A percentile compares a stretch with the other conserved stretches of the same genome.
These are phyloP conservation scores for Volvox reticuliferus DNA, from an alignment of 139 green algal genomes.

Conservation along the genomic window DNA sequence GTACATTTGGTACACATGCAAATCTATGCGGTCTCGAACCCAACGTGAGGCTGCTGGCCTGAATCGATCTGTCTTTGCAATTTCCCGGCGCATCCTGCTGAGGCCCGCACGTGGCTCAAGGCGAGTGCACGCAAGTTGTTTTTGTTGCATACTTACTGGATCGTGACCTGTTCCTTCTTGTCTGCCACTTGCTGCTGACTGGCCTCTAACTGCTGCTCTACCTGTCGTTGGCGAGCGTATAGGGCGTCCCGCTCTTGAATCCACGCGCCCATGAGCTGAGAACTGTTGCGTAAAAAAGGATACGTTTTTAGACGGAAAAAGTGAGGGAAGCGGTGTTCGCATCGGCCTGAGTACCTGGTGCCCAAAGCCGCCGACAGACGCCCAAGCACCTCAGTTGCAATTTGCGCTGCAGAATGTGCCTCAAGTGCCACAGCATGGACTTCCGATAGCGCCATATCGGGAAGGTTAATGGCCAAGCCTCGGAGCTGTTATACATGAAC, in stretches of 20 bases:
- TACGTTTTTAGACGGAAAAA: neutral
- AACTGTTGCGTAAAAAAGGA: neutral
- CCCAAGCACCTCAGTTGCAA: slow-evolving; percentile 15
- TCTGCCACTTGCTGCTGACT: neutral
- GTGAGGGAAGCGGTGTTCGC: neutral
- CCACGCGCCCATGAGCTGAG: slow-evolving; percentile 27
- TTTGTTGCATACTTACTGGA: neutral
- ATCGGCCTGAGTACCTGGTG: neutral
- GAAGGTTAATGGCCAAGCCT: no score
- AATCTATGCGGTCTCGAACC: no score
- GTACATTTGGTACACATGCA: no score
- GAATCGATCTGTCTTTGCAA: no score
- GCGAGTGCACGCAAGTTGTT: no score
- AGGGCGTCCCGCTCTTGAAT: slow-evolving; percentile 29
- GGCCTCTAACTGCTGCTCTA: neutral
- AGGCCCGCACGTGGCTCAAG: no score
- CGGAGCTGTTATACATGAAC: no score
- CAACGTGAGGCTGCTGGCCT: no score
- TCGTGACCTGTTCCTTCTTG: no score
- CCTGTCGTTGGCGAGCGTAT: slow-evolving; percentile 16
- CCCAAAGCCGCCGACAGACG: slow-evolving; percentile 3
- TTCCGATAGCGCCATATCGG: slow-evolving; percentile 16
- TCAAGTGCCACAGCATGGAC: slow-evolving; percentile 4
- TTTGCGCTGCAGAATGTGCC: slow-evolving; percentile 4
- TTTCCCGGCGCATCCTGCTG: no score